Evolutionary conservation across 2,329 filamentous ascomycete species (phyloP), one percentile per base, ranked within the genome.

Genomic region (Neospermospora avenae): DNA sequence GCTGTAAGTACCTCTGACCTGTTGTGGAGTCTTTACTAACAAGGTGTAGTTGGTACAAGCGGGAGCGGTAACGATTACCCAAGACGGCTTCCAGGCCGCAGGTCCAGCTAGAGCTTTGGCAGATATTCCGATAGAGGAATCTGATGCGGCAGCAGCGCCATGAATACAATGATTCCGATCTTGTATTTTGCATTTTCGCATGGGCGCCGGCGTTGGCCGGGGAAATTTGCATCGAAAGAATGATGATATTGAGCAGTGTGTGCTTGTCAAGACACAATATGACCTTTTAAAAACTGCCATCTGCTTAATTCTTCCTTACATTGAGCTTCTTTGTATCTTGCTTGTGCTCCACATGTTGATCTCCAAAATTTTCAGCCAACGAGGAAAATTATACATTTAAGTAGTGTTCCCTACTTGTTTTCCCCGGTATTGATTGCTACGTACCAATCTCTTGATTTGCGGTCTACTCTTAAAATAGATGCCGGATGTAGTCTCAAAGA

Each of bases 61-160:
- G 5, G 93, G 95, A 53, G 93, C 95, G 8, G 93, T 98, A 13
- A 91, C 85, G 59, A 87, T 98, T 55, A 91, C 90, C 0, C 76
- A 95, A 13, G 89, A 96, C 65, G 91, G 89, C 4, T 90, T 98
- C 72, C 83, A 88, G 67, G 92, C 92, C 8, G 65, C 59, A 28
- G 68, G 63, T 13, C 31, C 68, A 20, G 66, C 68, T 31, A 52
- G 61, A 55, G 65, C 66, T 35, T 34, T 69, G 35, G 68, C 69
- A 37, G 63, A 67, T 42, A 61, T 69, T 18, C 64, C 69, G 31
- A 70, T 70, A 64, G 65, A 66, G 20, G 68, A 68, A 20, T 69
- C 67, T 11, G 68, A 70, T 61, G 66, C 65, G 24, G 65, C 66
- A 14, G 69, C 63, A 18, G 64, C 65, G 25, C 64, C 65, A 39